Evolutionary conservation across 202 grass and related monocot species (phyloP), one percentile per base, ranked within the genome.

Genomic region (Carex sylvatica): DNA sequence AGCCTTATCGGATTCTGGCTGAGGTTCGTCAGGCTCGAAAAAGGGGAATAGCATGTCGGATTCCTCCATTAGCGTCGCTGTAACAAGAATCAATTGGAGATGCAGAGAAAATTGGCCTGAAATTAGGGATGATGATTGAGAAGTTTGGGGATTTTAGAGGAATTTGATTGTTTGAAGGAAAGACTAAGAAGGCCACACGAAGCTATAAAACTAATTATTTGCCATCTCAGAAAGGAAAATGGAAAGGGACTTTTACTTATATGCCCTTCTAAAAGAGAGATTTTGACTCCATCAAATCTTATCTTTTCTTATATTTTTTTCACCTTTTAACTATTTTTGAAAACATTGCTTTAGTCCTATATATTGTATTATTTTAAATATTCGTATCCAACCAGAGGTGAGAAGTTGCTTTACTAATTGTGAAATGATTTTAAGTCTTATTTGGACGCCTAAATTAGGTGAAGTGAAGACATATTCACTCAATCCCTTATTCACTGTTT

Each of bases 41-140:
- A 78, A 28, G 44, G 83, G 83, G 46, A 84, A 88, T 16, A 88
- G 33, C 56, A 80, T 85, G 58, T 77, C 58, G 47, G 79, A 56
- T 62, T 82, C 67, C 42, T 80, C 85, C 85, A 87, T 87, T 54
- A 61, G 61, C 46, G 38, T 42, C 33, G 16, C 31, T 59, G 14
- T 14, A 46, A 63, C 3, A 19, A 70, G 65, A 70, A 56, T 58
- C 49, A 46, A 83, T 72, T 46, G 52, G 16, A 7, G 49, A 71
- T 46, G 65, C 19, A 4, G 62, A 1, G 15, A 55, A 11, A 77
- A n/a, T 77, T n/a, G 73, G 52, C 3, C 44, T 74, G 46, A 13
- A 81, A 61, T 51, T 65, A 15, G 59, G 5, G 58, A 47, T 30
- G 60, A 81, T 81, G 13, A 35, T 18, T 13, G 78, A 52, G 18